Percentiles rank a stretch among this genome's conserved stretches.
These are phyloP conservation scores for Mortierella sp. DNA, from an alignment of 371 early-diverging fungal genomes.

Conservation along the genomic window DNA sequence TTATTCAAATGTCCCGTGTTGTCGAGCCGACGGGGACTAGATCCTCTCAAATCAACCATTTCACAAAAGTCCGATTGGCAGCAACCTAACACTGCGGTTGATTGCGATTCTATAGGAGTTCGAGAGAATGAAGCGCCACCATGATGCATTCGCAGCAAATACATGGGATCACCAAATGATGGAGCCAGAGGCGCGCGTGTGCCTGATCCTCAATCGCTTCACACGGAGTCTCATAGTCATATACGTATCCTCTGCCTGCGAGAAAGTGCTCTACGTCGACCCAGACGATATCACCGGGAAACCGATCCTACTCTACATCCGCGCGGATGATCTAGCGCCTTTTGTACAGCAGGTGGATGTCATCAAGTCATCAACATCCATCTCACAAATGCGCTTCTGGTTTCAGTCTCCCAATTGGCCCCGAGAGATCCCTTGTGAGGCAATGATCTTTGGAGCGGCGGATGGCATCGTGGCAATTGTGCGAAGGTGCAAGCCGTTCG, in stretches of 20 bases:
- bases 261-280: conserved; percentile 8
- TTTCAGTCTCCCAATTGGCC: conserved; percentile 16
- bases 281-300: conserved; percentile 12
- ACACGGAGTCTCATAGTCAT: conserved; percentile 12
- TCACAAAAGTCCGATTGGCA: no score
- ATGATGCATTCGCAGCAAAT: conserved; percentile 11
- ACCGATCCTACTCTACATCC: conserved; percentile 18
- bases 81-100: no score
- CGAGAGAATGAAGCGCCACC: conserved; percentile 12
- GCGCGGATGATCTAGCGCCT: conserved; percentile 14
- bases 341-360: conserved; percentile 16
- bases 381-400: conserved; percentile 25
- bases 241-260: conserved; percentile 15
- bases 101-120: conserved; percentile 8
- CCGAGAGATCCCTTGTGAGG: conserved; percentile 20
- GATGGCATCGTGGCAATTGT: conserved; percentile 9
- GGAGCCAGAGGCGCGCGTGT: conserved; percentile 23
- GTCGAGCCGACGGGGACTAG: no score
- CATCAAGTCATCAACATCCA: conserved; percentile 8
- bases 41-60: no score
- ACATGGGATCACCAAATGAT: conserved; percentile 11
- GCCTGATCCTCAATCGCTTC: conserved; percentile 27
- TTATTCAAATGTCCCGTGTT: no score
- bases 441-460: conserved; percentile 3
- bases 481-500: background rate